Evolutionary conservation across 371 early-diverging fungal genomes (phyloP), one percentile per base, ranked within the genome.

Genomic region (Syncephalastrum sp.): DNA sequence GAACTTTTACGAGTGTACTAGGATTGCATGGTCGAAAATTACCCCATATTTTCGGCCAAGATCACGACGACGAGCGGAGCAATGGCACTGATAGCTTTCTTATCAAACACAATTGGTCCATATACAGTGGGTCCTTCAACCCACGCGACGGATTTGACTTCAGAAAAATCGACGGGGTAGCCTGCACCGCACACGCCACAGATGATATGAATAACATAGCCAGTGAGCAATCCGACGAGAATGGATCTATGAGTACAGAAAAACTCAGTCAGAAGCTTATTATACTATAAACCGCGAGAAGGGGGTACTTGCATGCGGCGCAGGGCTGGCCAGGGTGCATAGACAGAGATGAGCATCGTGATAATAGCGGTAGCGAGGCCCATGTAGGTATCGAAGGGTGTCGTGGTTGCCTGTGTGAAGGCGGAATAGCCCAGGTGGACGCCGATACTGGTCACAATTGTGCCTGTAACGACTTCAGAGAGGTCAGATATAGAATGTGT

Each of bases 371-470:
- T 78, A 14, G 75, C 65, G 43, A 82, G 69, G 1, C 80, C 77
- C 77, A 82, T 81, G 77, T 81, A 83, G 19, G 76, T 68, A 64
- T 75, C 81, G 54, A 82, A 81, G 12, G 72, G 56, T 12, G 79
- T 75, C 6, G 59, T 57, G 3, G 79, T 71, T 7, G 81, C 81
- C 45, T 68, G 74, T 33, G 56, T 59, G 38, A 85, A 67, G 15
- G 83, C 83, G 45, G 80, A 73, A 6, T 65, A 60, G 6, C 78
- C 75, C 17, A 85, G 58, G 52, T 78, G 76, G 24, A 83, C 61
- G 48, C 85, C 85, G 57, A 85, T 85, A 4, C 79, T 72, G 64
- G 82, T 73, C 0, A 85, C 76, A 41, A 85, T 75, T 14, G 80
- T 69, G 24, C 85, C 85, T 2, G 82, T 81, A 7, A 82, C 82